A percentile compares a stretch with the other conserved stretches of the same genome.
Evolutionary conservation across 2,329 filamentous ascomycete genomes (phyloP).

Genomic region (Claviceps quebecensis): DNA sequence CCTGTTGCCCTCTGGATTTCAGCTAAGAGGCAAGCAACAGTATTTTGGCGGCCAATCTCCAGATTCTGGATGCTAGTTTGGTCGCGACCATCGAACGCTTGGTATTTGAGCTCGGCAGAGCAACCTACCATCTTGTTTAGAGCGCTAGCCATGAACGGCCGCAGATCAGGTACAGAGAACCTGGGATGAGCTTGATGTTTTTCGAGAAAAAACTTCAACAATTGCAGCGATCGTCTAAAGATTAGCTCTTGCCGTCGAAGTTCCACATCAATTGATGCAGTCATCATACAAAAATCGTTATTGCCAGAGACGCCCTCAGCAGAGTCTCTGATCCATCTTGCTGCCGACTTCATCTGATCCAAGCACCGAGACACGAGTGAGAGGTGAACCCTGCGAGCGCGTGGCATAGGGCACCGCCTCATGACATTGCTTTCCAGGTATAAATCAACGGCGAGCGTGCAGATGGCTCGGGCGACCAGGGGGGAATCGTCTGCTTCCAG

Average conservation of each 20-base stretch:
- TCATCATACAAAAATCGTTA: constrained; percentile 39
- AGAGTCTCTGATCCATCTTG: constrained; percentile 35
- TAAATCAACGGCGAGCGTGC: constrained; percentile 53
- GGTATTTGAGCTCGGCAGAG: constrained; percentile 54
- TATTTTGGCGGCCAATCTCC: constrained; percentile 56
- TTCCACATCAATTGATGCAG: constrained; percentile 33
- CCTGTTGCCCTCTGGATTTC: constrained; percentile 55
- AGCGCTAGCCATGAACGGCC: constrained; percentile 36
- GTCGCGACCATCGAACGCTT: constrained; percentile 51
- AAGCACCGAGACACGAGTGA: constrained; percentile 62
- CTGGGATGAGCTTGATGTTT: constrained; percentile 48
- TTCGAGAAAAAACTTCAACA: constrained; percentile 53
- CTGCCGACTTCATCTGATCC: constrained; percentile 51
- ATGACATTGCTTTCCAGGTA: constrained; percentile 52
- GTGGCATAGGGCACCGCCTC: constrained; percentile 30
- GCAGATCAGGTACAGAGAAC: constrained; percentile 43
- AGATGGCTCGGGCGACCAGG: constrained; percentile 55
- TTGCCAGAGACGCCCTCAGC: constrained; percentile 26
- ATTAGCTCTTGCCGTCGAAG: constrained; percentile 37
- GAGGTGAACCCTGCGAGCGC: constrained; percentile 47
- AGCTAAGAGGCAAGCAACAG: constrained; percentile 52
- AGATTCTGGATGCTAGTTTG: constrained; percentile 48
- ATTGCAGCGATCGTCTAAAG: constrained; percentile 54
- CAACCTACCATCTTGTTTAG: constrained; percentile 46
- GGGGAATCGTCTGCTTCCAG: constrained; percentile 50